Evolutionary conservation across 208 protist genomes (phyloP).

Genomic region (Naegleria gruberi): DNA sequence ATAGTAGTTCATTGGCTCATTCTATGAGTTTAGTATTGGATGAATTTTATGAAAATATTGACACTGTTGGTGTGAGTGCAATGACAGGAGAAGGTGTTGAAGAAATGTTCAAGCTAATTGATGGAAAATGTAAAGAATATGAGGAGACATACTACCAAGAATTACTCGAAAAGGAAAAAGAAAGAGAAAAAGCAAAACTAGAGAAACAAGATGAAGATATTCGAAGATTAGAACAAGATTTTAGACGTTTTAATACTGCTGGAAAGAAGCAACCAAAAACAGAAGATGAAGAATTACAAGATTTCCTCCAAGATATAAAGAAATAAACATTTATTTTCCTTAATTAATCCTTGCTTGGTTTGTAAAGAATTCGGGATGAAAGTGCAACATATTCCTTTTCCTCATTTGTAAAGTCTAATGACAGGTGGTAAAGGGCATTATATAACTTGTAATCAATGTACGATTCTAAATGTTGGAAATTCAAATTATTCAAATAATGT

Average conservation of each 20-base stretch:
- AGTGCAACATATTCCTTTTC: too few relatives aligned
- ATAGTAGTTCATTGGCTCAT: conserved; percentile 72
- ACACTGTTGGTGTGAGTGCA: conserved; percentile 79
- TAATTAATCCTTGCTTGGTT: too few relatives aligned
- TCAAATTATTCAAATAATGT: neutral
- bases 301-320: neutral
- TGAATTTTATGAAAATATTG: conserved; percentile 88
- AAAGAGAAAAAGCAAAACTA: neutral
- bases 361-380: too few relatives aligned
- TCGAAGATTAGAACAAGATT: neutral
- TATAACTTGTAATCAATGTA: too few relatives aligned
- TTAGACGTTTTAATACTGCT: neutral
- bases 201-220: neutral
- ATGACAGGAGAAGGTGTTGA: conserved; percentile 52
- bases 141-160: neutral
- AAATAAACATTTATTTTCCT: too few relatives aligned
- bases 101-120: neutral
- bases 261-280: neutral
- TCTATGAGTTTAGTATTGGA: conserved; percentile 93
- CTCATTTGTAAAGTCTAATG: too few relatives aligned
- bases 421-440: too few relatives aligned
- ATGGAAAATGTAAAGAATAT: neutral
- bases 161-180: neutral
- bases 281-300: neutral
- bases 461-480: too few relatives aligned